Percentiles rank a stretch among this genome's conserved stretches.
Evolutionary conservation across 805 yeast genomes (phyloP).

Genomic region (Zygotorulaspora florentina): DNA sequence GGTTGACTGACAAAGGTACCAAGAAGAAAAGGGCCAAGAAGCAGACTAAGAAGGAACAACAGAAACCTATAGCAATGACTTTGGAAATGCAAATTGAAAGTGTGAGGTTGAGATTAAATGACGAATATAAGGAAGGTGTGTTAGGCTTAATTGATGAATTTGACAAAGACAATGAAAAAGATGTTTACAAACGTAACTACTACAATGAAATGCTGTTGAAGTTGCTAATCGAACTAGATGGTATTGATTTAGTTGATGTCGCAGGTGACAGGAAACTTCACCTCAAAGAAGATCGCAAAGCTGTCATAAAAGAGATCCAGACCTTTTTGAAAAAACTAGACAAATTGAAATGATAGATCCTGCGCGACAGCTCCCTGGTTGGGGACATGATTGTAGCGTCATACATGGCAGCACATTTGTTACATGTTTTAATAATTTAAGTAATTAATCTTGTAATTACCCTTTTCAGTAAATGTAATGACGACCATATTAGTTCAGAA

Average conservation of each 20-base stretch:
- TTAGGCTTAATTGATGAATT: conserved; percentile 18
- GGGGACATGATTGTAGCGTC: background rate
- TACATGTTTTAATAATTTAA: background rate
- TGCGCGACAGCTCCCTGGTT: background rate
- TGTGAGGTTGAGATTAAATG: conserved; percentile 24
- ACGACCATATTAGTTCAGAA: background rate
- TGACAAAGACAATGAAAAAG: conserved; percentile 25
- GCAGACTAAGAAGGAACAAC: conserved; percentile 8
- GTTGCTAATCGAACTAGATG: conserved; percentile 62
- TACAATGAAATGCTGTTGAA: conserved; percentile 66
- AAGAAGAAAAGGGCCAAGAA: conserved; percentile 11
- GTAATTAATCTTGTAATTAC: background rate
- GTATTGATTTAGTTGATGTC: conserved; percentile 42
- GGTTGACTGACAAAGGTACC: conserved; percentile 4
- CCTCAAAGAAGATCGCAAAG: conserved; percentile 55
- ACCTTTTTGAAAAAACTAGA: conserved; percentile 54
- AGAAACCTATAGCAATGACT: conserved; percentile 22
- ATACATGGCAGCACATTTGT: background rate
- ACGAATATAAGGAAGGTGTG: conserved; percentile 27
- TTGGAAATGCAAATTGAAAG: conserved; percentile 27
- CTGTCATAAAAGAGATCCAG: conserved; percentile 58
- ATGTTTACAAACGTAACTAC: conserved; percentile 48
- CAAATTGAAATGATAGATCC: conserved; percentile 13
- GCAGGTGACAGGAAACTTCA: conserved; percentile 43
- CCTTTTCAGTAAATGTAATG: background rate